These are phyloP conservation scores for Silene noctiflora DNA, from an alignment of 179 eudicot species.

Conservation along the genomic window DNA sequence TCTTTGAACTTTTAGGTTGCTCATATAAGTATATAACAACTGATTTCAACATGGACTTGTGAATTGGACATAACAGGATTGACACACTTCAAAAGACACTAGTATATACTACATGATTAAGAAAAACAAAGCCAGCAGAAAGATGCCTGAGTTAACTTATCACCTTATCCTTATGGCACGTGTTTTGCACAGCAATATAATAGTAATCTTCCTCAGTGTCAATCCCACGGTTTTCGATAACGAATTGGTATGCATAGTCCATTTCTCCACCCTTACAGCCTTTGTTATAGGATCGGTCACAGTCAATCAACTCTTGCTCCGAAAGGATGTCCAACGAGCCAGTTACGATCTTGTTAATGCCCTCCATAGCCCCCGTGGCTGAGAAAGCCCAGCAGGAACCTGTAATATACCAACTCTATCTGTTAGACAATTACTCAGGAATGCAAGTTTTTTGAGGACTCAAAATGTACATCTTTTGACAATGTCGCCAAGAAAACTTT, in stretches of 20 bases:
- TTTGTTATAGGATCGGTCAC: conserved; percentile 68
- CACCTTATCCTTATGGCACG: conserved; percentile 76
- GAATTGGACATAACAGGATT: too few species aligned
- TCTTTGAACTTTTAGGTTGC: too few species aligned
- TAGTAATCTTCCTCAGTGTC: conserved; percentile 91
- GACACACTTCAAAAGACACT: too few species aligned
- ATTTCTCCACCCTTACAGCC: conserved; percentile 97
- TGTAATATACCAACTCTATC: conserved; percentile 23
- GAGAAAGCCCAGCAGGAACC: conserved; percentile 99
- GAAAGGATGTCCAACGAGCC: conserved; percentile 89
- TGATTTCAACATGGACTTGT: too few species aligned
- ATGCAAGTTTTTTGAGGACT: background rate
- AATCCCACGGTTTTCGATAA: conserved; percentile 66
- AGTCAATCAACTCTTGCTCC: conserved; percentile 90
- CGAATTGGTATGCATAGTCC: conserved; percentile 86
- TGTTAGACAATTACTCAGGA: background rate
- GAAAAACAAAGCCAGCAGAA: background rate
- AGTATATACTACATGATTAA: too few species aligned
- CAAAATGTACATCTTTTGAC: background rate
- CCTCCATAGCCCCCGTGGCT: conserved; percentile 94
- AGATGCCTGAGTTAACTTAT: background rate
- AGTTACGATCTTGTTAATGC: conserved; percentile 71
- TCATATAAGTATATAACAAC: too few species aligned
- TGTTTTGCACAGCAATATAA: conserved; percentile 43
- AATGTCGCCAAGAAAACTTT: background rate